Conservation (phyloP, 345 rosid genomes). For the Salix arbutifolia region DNA sequence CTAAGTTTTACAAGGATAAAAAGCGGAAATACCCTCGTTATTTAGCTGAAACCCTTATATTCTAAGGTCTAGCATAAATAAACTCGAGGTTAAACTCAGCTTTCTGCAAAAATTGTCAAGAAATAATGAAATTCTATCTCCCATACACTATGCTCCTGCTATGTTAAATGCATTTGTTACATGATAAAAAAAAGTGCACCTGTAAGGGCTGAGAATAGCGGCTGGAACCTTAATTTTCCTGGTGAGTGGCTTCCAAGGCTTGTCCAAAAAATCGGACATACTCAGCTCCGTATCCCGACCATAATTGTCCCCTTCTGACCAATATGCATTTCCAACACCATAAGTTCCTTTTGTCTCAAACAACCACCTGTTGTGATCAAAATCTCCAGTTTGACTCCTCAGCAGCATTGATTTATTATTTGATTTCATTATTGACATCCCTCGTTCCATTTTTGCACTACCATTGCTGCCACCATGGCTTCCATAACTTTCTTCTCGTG, state of each 20-base stretch:
- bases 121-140: neutral
- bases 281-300: conserved; percentile 44
- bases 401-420: conserved; percentile 71
- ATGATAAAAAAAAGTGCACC: conserved; percentile 16
- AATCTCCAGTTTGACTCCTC: conserved; percentile 86
- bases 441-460: conserved; percentile 50
- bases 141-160: neutral
- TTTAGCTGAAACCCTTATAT: neutral
- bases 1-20: neutral
- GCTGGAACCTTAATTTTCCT: conserved; percentile 65
- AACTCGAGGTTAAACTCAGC: neutral
- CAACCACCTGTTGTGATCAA: conserved; percentile 92
- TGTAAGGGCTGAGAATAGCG: conserved; percentile 80
- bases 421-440: conserved; percentile 69
- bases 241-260: conserved; percentile 95
- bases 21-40: neutral
- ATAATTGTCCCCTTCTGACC: conserved; percentile 50
- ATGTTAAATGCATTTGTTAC: neutral
- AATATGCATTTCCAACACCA: conserved; percentile 83
- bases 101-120: neutral
- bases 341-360: conserved; percentile 70
- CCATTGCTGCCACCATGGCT: conserved; percentile 1
- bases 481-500: conserved; percentile 12
- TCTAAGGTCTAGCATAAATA: neutral
- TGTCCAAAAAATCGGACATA: conserved; percentile 86